Conservation (phyloP, 306 rosid genomes). For the Cucumis cinereus region DNA sequence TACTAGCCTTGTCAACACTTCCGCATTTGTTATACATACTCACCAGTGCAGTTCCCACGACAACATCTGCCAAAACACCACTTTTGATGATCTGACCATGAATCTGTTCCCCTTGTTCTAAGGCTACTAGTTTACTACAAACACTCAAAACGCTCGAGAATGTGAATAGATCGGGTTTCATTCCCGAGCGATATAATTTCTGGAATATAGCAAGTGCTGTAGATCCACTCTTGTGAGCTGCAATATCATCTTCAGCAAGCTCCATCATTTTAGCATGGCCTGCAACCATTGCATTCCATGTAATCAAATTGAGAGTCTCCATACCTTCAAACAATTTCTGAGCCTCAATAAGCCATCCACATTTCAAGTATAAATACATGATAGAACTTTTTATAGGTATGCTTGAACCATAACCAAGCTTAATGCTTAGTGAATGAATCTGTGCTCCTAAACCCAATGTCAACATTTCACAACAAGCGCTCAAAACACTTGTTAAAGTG, state of each 20-base stretch:
- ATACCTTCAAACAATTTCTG: slow-evolving; percentile 38
- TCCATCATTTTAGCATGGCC: slow-evolving; percentile 71
- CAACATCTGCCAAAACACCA: slow-evolving; percentile 56
- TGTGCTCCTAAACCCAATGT: slow-evolving; percentile 49
- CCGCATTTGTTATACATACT: slow-evolving; percentile 89
- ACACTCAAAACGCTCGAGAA: slow-evolving; percentile 65
- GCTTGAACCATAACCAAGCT: slow-evolving; percentile 48
- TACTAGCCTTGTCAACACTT: slow-evolving; percentile 63
- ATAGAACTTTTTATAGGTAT: slow-evolving; percentile 44
- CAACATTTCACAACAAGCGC: slow-evolving; percentile 54
- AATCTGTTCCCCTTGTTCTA: slow-evolving; percentile 74
- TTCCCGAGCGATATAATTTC: slow-evolving; percentile 41
- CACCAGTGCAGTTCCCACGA: slow-evolving; percentile 56
- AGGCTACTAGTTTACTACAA: slow-evolving; percentile 54
- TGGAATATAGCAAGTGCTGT: slow-evolving; percentile 51
- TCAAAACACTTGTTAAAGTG: slow-evolving; percentile 51
- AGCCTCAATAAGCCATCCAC: slow-evolving; percentile 59
- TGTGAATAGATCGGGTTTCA: slow-evolving; percentile 66
- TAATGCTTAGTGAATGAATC: slow-evolving; percentile 42
- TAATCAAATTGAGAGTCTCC: slow-evolving; percentile 40
- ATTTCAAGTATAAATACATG: slow-evolving; percentile 62
- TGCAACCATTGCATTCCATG: slow-evolving; percentile 90
- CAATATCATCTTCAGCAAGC: slow-evolving; percentile 39
- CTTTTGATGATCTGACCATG: slow-evolving; percentile 69
- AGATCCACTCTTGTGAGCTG: slow-evolving; percentile 42